Evolutionary conservation across 139 green algal species (phyloP), one percentile per base, ranked within the genome.

Genomic region (Edaphochlamys debaryana): DNA sequence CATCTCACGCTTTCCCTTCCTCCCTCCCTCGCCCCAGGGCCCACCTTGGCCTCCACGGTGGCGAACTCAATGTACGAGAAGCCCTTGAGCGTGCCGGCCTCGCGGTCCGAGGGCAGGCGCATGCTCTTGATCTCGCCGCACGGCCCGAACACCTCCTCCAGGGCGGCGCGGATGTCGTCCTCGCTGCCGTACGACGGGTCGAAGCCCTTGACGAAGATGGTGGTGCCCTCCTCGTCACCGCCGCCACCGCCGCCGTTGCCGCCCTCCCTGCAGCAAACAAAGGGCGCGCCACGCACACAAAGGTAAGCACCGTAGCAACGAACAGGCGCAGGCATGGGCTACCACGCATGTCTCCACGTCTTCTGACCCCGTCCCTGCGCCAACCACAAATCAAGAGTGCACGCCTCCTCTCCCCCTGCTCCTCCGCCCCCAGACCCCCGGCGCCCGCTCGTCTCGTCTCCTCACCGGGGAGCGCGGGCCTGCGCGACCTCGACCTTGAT

Each of bases 131-230:
- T 88, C 69, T 92, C 82, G 52, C 93, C 94, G 79, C 87, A 93
- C 22, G 85, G 63, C 19, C 56, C 80, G 69, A 97, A 96, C 29
- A 80, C 73, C 85, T 96, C 93, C 66, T 88, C 30, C 60, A 96
- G 87, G 40, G 92, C 87, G 1, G 80, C 70, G n/a, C 89, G 86
- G 30, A 95, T 86, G 17, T 87, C 90, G 81, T 96, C 93, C 89
- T 95, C 93, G 0, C 34, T 54, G 48, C 84, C 90, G 78, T 90
- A 83, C 63, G 71, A 89, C 4, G 82, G 81, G 86, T 96, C 89
- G 81, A 96, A 95, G 89, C 94, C 94, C 86, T 94, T 94, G 63
- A 96, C 85, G 85, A 96, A 96, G 4, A 95, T 67, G 27, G 89
- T 93, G n/a, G 72, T 88, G 79, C 89, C 85, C 38, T 93, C 87